These are phyloP conservation scores for Globisporangium recalcitrans DNA, from an alignment of 352 stramenopile species.

Conservation along the genomic window DNA sequence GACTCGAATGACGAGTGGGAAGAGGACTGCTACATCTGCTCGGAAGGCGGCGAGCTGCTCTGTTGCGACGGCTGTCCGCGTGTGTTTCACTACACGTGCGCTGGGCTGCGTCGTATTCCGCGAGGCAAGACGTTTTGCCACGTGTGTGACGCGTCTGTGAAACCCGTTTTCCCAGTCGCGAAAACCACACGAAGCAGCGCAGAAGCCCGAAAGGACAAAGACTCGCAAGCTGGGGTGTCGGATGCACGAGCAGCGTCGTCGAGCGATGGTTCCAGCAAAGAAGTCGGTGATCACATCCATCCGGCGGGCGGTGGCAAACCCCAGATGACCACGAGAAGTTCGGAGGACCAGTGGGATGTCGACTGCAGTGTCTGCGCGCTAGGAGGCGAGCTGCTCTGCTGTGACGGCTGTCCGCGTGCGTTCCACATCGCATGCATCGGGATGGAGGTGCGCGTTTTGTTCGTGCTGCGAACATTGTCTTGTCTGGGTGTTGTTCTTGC, in stretches of 20 bases:
- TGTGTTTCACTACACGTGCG: constrained; percentile 89
- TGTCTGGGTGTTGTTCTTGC: not conserved
- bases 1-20: constrained; percentile 83
- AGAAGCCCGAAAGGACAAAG: constrained; percentile 7
- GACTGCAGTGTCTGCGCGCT: constrained; percentile 86
- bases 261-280: not conserved
- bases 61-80: constrained; percentile 90
- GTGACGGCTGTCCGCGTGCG: constrained; percentile 87
- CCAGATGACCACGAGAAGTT: constrained; percentile 28
- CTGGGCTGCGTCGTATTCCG: constrained; percentile 70
- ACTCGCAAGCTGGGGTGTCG: not conserved
- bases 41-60: constrained; percentile 76
- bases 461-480: not conserved
- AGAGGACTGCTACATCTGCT: constrained; percentile 88
- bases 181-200: constrained; percentile 10
- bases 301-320: not conserved
- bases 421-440: constrained; percentile 89
- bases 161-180: constrained; percentile 47
- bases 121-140: constrained; percentile 85
- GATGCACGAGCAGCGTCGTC: not conserved
- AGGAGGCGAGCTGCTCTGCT: constrained; percentile 86
- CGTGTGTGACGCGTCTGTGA: constrained; percentile 63
- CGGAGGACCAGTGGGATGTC: constrained; percentile 81
- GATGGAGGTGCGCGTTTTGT: constrained; percentile 29
- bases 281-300: constrained; percentile 10